These are phyloP conservation scores for Dissoconium aciculare DNA, from an alignment of 2,329 filamentous ascomycete genomes.

Conservation along the genomic window DNA sequence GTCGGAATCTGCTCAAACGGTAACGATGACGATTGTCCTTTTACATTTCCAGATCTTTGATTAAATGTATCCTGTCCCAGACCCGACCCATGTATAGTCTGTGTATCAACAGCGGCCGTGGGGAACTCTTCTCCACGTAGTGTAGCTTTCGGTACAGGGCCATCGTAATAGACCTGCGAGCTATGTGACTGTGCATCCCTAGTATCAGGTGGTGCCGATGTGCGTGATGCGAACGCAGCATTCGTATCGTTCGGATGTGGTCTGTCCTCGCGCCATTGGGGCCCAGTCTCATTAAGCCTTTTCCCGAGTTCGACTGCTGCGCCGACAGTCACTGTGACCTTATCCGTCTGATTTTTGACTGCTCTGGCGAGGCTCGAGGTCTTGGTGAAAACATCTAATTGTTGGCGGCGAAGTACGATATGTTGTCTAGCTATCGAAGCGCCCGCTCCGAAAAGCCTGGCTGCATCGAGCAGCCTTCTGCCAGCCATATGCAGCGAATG, in stretches of 20 bases:
- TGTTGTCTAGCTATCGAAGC: slow-evolving; percentile 38
- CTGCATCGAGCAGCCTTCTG: slow-evolving; percentile 36
- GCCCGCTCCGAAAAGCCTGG: slow-evolving; percentile 35
- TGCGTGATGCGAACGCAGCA: too few species aligned
- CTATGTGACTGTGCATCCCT: too few species aligned
- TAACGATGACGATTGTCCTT: slow-evolving; percentile 34
- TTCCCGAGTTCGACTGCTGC: slow-evolving; percentile 46
- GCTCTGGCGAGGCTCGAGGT: slow-evolving; percentile 51
- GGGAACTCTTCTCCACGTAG: slow-evolving; percentile 29
- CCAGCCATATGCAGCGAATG: slow-evolving; percentile 40
- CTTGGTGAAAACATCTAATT: slow-evolving; percentile 47
- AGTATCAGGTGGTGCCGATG: too few species aligned
- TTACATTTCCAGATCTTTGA: slow-evolving; percentile 32
- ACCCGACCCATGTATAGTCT: slow-evolving; percentile 15
- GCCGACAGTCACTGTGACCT: slow-evolving; percentile 44
- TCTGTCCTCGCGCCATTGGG: slow-evolving; percentile 16
- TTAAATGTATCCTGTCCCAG: slow-evolving; percentile 43
- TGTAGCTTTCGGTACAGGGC: slow-evolving; percentile 1
- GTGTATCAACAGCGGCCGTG: slow-evolving; percentile 32
- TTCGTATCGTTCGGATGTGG: slow-evolving; percentile 2
- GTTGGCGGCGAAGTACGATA: slow-evolving; percentile 42
- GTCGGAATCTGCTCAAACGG: slow-evolving; percentile 43
- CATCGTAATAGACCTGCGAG: too few species aligned
- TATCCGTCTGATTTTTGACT: slow-evolving; percentile 46
- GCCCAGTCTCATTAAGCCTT: slow-evolving; percentile 39